A percentile compares a stretch with the other conserved stretches of the same genome.
Conservation (phyloP, 2,329 filamentous ascomycete species). For the Diplodia mutila region DNA sequence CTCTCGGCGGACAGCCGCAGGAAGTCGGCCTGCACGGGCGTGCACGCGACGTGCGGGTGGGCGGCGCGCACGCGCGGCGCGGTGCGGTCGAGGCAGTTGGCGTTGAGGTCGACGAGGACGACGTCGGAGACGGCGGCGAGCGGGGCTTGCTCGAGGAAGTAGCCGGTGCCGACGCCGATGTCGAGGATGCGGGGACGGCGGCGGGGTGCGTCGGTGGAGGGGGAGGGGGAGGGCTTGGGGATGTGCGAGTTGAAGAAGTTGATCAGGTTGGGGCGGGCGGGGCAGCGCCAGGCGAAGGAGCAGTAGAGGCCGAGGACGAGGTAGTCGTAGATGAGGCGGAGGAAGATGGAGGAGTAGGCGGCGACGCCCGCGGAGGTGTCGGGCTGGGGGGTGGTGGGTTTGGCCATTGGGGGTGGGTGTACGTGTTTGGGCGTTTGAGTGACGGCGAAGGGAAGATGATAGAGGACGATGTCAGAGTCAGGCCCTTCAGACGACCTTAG, state of each 20-base stretch:
- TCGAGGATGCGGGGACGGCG: conserved; percentile 33
- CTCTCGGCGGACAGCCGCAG: background rate
- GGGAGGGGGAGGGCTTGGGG: background rate
- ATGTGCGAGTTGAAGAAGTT: conserved; percentile 32
- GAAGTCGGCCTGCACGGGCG: conserved; percentile 28
- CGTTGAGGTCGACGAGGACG: conserved; percentile 34
- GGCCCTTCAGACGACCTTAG: too few relatives aligned
- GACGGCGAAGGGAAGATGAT: too few relatives aligned
- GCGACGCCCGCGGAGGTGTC: background rate
- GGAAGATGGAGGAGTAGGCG: background rate
- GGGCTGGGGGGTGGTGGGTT: background rate
- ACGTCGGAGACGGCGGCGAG: conserved; percentile 29
- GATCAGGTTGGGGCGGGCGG: conserved; percentile 29
- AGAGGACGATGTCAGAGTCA: too few relatives aligned
- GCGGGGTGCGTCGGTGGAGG: background rate
- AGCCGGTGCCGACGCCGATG: conserved; percentile 39
- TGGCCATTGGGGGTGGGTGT: background rate
- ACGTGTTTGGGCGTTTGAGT: too few relatives aligned
- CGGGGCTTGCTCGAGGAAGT: conserved; percentile 31
- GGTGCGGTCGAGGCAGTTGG: conserved; percentile 39
- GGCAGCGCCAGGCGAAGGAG: conserved; percentile 36
- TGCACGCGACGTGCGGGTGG: conserved; percentile 27
- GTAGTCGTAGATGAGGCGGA: conserved; percentile 28
- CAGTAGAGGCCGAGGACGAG: conserved; percentile 32
- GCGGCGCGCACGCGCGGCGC: conserved; percentile 32